Percentiles rank a stretch among this genome's conserved stretches.
These are phyloP conservation scores for Sordaria brevicollis DNA, from an alignment of 495 filamentous ascomycete species.

Conservation along the genomic window DNA sequence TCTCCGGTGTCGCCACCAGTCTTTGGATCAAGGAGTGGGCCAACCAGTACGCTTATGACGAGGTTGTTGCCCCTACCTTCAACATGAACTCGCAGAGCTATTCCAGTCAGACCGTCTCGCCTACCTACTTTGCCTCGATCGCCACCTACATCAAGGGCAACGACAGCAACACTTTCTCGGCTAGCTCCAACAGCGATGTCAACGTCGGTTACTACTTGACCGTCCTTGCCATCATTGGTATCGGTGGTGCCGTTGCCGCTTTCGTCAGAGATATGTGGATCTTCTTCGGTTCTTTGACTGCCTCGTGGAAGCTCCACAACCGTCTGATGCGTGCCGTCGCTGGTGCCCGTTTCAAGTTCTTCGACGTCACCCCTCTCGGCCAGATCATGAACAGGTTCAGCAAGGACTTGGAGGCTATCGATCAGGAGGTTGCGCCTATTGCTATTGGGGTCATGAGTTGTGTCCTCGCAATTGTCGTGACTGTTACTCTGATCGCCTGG, in stretches of 20 bases:
- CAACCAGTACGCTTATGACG: conserved; percentile 40
- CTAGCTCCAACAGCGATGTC: conserved; percentile 41
- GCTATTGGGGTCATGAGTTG: conserved; percentile 56
- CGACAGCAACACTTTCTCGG: conserved; percentile 1
- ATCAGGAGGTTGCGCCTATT: conserved; percentile 90
- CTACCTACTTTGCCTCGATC: conserved; percentile 26
- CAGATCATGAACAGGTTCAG: conserved; percentile 99
- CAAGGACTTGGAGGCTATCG: conserved; percentile 89
- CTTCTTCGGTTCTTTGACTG: conserved; percentile 85
- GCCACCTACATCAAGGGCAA: conserved; percentile 22
- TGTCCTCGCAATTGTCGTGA: conserved; percentile 61
- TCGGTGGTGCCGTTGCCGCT: conserved; percentile 63
- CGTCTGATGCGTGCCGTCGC: conserved; percentile 69
- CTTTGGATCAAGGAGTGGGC: conserved; percentile 92
- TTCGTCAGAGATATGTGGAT: conserved; percentile 72
- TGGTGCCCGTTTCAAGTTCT: conserved; percentile 91
- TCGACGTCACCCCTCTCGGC: conserved; percentile 91
- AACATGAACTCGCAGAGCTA: conserved; percentile 28
- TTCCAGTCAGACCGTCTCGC: conserved; percentile 17
- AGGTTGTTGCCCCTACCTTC: conserved; percentile 15
- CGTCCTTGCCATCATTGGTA: conserved; percentile 70
- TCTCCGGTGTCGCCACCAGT: conserved; percentile 74
- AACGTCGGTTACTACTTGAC: conserved; percentile 75
- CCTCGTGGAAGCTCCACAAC: conserved; percentile 77
- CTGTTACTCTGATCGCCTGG: conserved; percentile 79